Base-by-base conservation (phyloP, 2,329 filamentous ascomycete genomes). In the Botrytis fabae region DNA sequence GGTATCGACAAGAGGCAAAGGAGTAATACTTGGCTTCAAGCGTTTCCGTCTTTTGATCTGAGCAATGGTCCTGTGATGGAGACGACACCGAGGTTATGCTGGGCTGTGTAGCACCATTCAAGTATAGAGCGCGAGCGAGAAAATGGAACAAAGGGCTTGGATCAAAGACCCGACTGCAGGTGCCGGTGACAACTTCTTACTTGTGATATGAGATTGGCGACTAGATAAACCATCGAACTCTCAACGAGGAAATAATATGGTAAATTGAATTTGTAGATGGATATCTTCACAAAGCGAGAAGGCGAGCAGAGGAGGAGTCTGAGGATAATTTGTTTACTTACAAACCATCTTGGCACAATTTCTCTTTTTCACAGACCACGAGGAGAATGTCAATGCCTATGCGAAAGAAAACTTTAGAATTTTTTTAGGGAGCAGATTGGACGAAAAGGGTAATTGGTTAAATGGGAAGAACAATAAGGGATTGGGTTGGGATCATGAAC, bases 301-400 rank as follows among this genome's bases (percentile, higher is more conserved):
- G n/a, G 10, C 35, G 10, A 28, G 83, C 82, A 7, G 61, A 62
- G n/a, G 70, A 64, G 32, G 32, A 32, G 32, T 10, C 32, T 62
- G n/a, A 38, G 44, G 61, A 66, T 66, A 66, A 66, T 51, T 71
- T 54, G 59, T 46, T 54, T 32, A 77, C 75, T 77, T 73, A 77
- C 75, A 75, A 57, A 76, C 72, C 75, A 77, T 77, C 73, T 74
- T 77, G 71, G 73, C 73, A 72, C 22, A 57, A 20, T 42, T 42
- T 60, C 35, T 54, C 46, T 40, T 54, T 14, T 18, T 42, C 14
- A 12, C 16, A 68, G 16, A 68, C 1, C 2, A 18, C 12, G 18
- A 20, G 40, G 51, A 48, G 64, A 57, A 20, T n/a, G 2, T 18
- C 59, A 54, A 42, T 32, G 64, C 64, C n/a, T 40, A 54, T 54